Evolutionary conservation across 306 rosid genomes (phyloP).

Genomic region (Citrullus mucosospermus): DNA sequence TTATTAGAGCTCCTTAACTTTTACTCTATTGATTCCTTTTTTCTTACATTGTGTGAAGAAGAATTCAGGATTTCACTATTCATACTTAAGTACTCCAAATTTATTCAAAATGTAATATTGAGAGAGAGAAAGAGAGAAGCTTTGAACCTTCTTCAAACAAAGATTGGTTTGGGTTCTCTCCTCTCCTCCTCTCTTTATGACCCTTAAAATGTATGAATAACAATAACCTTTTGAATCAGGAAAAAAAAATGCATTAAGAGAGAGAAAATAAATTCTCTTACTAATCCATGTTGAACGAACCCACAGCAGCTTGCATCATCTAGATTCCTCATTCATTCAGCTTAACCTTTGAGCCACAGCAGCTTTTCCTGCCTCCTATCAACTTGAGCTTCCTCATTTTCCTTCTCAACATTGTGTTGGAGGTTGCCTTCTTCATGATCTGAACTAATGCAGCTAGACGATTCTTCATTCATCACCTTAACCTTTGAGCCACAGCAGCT

Average conservation of each 20-base stretch:
- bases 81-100: background rate
- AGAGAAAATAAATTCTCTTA: background rate
- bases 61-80: background rate
- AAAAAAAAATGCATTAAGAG: background rate
- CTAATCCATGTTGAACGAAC: too few species aligned
- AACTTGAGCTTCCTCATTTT: conserved; percentile 9
- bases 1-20: background rate
- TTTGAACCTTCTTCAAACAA: too few species aligned
- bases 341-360: conserved; percentile 50
- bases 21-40: background rate
- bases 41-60: background rate
- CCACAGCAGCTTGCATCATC: too few species aligned
- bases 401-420: background rate
- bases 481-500: conserved; percentile 50
- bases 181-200: too few species aligned
- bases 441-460: background rate
- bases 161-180: too few species aligned
- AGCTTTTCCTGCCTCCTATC: conserved; percentile 23
- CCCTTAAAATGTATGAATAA: background rate
- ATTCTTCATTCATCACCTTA: conserved; percentile 19
- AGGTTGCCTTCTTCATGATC: background rate
- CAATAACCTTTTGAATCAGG: background rate
- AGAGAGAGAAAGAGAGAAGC: background rate
- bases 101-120: background rate
- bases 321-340: conserved; percentile 13